A percentile compares a stretch with the other conserved stretches of the same genome.
Conservation (phyloP, 306 rosid species). For the Erythrophleum fordii region DNA sequence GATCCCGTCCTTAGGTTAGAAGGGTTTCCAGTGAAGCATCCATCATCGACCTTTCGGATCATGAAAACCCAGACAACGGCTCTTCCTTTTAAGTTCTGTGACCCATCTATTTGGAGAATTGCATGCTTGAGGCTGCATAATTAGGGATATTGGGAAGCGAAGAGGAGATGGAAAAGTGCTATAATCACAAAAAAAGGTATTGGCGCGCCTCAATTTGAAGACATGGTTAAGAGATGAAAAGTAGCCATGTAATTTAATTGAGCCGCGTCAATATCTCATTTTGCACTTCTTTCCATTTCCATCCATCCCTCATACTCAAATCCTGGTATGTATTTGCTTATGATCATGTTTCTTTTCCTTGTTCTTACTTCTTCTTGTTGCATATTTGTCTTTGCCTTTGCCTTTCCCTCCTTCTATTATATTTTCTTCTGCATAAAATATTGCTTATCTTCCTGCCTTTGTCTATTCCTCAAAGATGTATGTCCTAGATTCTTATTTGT, state of each 20-base stretch:
- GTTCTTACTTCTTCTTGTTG: not conserved
- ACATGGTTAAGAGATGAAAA: conserved; percentile 43
- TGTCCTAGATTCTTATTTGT: too few species aligned
- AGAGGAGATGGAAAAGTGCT: conserved; percentile 45
- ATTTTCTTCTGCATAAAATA: conserved; percentile 9
- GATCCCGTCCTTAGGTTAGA: not conserved
- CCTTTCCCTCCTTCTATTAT: not conserved
- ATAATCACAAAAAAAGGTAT: conserved; percentile 54
- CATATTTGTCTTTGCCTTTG: not conserved
- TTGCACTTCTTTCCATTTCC: conserved; percentile 42
- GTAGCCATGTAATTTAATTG: conserved; percentile 69
- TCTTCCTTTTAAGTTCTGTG: too few species aligned
- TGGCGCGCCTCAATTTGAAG: conserved; percentile 82
- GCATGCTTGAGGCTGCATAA: not conserved
- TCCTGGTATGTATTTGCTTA: conserved; percentile 36
- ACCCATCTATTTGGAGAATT: too few species aligned
- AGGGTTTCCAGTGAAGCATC: not conserved
- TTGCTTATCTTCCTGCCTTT: conserved; percentile 14
- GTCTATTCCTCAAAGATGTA: not conserved
- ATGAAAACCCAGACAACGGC: not conserved
- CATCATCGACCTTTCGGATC: not conserved
- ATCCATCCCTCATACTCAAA: conserved; percentile 18
- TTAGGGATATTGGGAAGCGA: not conserved
- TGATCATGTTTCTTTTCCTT: not conserved
- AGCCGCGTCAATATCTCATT: conserved; percentile 97